Evolutionary conservation across 2,329 filamentous ascomycete species (phyloP).

Genomic region (Pseudogymnoascus sp.): DNA sequence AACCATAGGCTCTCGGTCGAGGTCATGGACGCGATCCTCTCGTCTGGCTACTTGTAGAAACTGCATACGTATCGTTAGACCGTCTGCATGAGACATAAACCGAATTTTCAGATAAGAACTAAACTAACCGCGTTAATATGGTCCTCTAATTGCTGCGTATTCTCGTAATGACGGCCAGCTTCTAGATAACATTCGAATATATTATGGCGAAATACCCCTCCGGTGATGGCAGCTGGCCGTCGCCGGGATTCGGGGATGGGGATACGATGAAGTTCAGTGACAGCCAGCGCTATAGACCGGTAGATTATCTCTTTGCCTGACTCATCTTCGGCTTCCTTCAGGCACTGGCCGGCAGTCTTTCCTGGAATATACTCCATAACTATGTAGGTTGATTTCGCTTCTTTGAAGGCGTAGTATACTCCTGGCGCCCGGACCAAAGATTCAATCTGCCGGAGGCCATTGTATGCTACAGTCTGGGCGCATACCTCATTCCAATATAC

Average conservation of each 20-base stretch:
- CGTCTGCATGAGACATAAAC: background rate
- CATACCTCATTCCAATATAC: background rate
- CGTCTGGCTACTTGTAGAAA: conserved; percentile 13
- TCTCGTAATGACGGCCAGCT: conserved; percentile 18
- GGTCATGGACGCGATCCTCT: conserved; percentile 8
- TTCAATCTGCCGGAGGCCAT: background rate
- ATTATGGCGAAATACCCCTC: background rate
- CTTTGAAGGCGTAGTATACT: background rate
- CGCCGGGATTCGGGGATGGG: conserved; percentile 12
- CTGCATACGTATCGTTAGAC: background rate
- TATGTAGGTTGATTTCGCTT: background rate
- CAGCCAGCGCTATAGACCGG: conserved; percentile 14
- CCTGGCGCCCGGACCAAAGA: background rate
- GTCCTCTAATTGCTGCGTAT: conserved; percentile 16
- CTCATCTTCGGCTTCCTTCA: conserved; percentile 8
- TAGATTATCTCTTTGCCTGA: conserved; percentile 13
- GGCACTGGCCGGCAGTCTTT: background rate
- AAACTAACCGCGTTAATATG: conserved; percentile 18
- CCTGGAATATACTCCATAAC: conserved; percentile 1
- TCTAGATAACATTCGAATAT: conserved; percentile 12
- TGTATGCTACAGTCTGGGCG: background rate
- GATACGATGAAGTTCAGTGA: conserved; percentile 19
- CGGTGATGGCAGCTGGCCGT: conserved; percentile 11
- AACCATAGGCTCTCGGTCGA: conserved; percentile 18
- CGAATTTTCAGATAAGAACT: background rate